These are phyloP conservation scores for Candida incommunis DNA, from an alignment of 805 yeast species.

Conservation along the genomic window DNA sequence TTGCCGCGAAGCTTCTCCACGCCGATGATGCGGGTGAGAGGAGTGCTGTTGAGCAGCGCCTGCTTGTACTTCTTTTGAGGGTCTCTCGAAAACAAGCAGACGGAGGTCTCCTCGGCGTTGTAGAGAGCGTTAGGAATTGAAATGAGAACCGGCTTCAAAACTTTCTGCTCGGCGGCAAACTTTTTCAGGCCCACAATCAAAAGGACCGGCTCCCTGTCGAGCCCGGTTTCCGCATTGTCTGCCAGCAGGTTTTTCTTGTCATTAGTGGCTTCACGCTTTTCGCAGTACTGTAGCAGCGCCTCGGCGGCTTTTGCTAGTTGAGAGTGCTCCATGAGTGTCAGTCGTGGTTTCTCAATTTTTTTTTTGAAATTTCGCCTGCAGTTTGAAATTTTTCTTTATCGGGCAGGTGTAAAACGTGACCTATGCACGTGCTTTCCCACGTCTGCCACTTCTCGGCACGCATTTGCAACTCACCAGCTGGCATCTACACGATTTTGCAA, in stretches of 20 bases:
- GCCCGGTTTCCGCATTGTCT: conserved; percentile 33
- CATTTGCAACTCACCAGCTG: too few species aligned
- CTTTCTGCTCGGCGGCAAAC: conserved; percentile 39
- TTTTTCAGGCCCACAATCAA: conserved; percentile 54
- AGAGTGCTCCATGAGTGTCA: conserved; percentile 9
- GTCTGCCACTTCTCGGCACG: too few species aligned
- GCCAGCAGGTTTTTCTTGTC: conserved; percentile 36
- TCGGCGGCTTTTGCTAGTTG: conserved; percentile 23
- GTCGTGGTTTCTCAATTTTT: not conserved
- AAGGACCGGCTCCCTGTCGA: conserved; percentile 34
- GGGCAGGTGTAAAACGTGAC: not conserved
- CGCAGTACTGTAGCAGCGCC: conserved; percentile 51
- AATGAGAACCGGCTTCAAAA: conserved; percentile 28
- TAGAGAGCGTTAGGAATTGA: conserved; percentile 32
- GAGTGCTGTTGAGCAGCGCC: conserved; percentile 16
- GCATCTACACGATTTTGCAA: too few species aligned
- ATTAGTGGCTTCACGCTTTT: conserved; percentile 21
- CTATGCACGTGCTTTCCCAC: too few species aligned
- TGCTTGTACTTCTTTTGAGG: conserved; percentile 30
- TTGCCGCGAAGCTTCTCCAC: conserved; percentile 67
- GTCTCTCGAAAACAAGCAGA: conserved; percentile 63
- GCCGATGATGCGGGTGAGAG: conserved; percentile 39
- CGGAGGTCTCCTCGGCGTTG: conserved; percentile 28
- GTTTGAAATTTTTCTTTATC: not conserved
- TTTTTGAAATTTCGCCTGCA: not conserved